These are phyloP conservation scores for Solanum ossicruentum DNA, from an alignment of 257 asterid species.

Conservation along the genomic window DNA sequence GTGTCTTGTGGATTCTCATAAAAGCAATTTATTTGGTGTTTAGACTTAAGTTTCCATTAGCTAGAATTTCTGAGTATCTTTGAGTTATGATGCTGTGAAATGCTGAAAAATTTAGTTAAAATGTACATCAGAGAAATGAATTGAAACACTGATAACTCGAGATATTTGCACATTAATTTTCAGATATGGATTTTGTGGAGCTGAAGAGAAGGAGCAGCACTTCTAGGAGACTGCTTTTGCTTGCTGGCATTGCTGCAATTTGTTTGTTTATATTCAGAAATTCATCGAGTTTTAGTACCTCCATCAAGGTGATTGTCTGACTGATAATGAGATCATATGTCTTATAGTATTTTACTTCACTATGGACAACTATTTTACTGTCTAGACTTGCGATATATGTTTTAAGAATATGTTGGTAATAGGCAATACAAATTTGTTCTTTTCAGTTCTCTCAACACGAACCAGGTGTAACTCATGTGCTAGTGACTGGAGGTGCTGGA, in stretches of 20 bases:
- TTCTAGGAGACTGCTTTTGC: slow-evolving; percentile 38
- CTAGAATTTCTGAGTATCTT: neutral
- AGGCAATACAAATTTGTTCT: neutral
- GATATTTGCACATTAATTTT: neutral
- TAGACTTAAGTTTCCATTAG: neutral
- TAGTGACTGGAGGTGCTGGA: slow-evolving; percentile 94
- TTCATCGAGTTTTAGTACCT: slow-evolving; percentile 17
- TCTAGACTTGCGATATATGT: neutral
- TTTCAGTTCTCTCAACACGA: slow-evolving; percentile 64
- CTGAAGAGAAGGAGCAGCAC: slow-evolving; percentile 29
- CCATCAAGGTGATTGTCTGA: slow-evolving; percentile 35
- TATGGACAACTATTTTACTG: neutral
- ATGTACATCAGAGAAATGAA: neutral
- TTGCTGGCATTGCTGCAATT: slow-evolving; percentile 40
- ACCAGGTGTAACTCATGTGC: slow-evolving; percentile 68
- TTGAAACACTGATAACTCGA: neutral
- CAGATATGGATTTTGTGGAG: slow-evolving; percentile 67
- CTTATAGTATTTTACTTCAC: neutral
- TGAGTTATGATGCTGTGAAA: neutral
- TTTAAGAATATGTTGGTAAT: neutral
- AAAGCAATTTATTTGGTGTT: neutral
- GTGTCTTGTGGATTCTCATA: neutral
- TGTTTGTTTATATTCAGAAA: slow-evolving; percentile 28
- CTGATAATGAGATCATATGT: neutral
- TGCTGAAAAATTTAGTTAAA: neutral